A percentile compares a stretch with the other conserved stretches of the same genome.
These are phyloP conservation scores for Sporobolus alterniflorus DNA, from an alignment of 202 grass and related monocot genomes.

Conservation along the genomic window DNA sequence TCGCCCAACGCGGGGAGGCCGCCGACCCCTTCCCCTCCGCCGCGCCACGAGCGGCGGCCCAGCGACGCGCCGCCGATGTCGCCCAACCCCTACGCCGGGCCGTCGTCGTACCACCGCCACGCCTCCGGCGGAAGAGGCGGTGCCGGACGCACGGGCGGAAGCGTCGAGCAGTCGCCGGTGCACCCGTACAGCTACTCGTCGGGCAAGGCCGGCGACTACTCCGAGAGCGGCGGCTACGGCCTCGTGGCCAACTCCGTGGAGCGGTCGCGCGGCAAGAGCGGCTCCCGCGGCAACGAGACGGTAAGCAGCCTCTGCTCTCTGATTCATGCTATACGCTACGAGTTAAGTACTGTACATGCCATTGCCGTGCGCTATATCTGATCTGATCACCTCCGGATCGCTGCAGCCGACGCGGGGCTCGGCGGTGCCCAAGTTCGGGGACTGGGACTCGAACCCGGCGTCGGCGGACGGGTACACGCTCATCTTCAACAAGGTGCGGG, in stretches of 20 bases:
- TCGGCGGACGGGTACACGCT: conserved; percentile 84
- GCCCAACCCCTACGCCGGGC: conserved; percentile 44
- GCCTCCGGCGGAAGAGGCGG: conserved; percentile 17
- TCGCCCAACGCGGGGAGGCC: conserved; percentile 24
- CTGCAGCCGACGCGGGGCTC: conserved; percentile 71
- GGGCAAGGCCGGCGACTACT: not conserved
- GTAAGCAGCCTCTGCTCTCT: not conserved
- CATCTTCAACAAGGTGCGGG: conserved; percentile 90
- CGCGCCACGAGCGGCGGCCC: conserved; percentile 34
- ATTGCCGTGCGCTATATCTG: not conserved
- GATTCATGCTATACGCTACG: not conserved
- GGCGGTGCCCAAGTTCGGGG: conserved; percentile 88
- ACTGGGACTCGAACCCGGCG: conserved; percentile 89
- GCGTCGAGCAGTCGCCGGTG: conserved; percentile 56
- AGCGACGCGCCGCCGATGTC: conserved; percentile 25
- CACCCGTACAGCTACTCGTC: conserved; percentile 39
- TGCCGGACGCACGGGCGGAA: not conserved
- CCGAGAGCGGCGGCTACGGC: conserved; percentile 27
- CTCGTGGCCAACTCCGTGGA: conserved; percentile 49
- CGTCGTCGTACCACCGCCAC: conserved; percentile 42
- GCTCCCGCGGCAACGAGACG: conserved; percentile 45
- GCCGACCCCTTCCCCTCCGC: conserved; percentile 26
- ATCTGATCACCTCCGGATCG: not conserved
- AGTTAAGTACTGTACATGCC: too few relatives aligned
- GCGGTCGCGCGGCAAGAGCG: conserved; percentile 37